phyloP scores from a whole-genome alignment of 164 flowering plant species.

The Vitis rupestris region DNA sequence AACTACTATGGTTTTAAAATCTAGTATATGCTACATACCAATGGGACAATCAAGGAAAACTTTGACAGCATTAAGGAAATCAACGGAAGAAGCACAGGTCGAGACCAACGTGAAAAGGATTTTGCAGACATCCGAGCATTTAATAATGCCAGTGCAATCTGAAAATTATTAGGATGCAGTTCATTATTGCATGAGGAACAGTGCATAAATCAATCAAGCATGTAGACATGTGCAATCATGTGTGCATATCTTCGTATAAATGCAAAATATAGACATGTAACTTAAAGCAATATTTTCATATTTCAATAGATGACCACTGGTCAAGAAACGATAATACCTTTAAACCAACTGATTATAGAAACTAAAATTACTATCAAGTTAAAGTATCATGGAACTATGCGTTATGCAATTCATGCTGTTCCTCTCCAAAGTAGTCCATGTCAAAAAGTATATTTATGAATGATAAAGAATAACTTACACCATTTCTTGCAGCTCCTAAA shows the following conservation, averaged over 20 bases:
- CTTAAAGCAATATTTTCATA: neutral
- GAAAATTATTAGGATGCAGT: slow-evolving; percentile 13
- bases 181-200: neutral
- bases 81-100: slow-evolving; percentile 52
- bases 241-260: neutral
- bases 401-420: no score
- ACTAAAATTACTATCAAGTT: no score
- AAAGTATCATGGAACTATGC: no score
- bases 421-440: neutral
- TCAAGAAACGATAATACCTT: neutral
- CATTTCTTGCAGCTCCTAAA: slow-evolving; percentile 62
- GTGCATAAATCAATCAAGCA: no score
- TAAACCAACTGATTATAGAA: neutral
- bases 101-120: slow-evolving; percentile 70
- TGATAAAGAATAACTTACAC: slow-evolving; percentile 50
- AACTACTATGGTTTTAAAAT: neutral
- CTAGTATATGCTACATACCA: slow-evolving; percentile 46
- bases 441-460: neutral
- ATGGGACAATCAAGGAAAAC: slow-evolving; percentile 81
- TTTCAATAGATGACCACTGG: neutral
- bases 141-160: slow-evolving; percentile 72
- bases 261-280: neutral
- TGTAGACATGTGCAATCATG: no score
- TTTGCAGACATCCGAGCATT: slow-evolving; percentile 84
- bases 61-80: slow-evolving; percentile 77